Evolutionary conservation across 139 green algal genomes (phyloP), one percentile per base, ranked within the genome.

Genomic region (Chlorella vulgaris): DNA sequence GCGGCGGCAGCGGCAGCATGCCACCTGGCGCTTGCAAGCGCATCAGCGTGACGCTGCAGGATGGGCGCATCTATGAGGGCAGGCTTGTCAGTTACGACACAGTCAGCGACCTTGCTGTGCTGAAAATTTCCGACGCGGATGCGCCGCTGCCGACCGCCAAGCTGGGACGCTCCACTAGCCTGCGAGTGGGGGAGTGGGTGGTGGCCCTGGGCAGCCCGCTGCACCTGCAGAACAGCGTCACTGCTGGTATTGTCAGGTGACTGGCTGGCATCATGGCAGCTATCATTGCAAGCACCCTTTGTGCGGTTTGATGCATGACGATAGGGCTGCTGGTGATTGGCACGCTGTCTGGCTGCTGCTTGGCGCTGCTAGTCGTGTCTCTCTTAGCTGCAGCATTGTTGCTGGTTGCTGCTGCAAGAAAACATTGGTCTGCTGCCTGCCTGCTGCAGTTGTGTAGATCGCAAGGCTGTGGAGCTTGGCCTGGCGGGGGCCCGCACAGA

Each of bases 131-230:
- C 6, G 82, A 91, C 29, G 55, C n/a, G 0, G 76, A 81, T 19
- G 75, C 85, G 38, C 78, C 81, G 50, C 80, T 96, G 76, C 92
- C 92, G 1, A 28, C 31, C 13, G 86, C 76, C 0, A 69, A 75
- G 38, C 78, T 96, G 60, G 74, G 76, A 36, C 68, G 58, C 50
- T 89, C 78, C 8, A 42, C 69, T 1, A 31, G 69, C 18, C 85
- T 96, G 76, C 75, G 89, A 19, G 89, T 90, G 28, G 93, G 93
- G 8, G 91, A 95, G 82, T 96, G 91, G 91, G 90, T 96, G 29
- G 82, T 96, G 36, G 92, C 93, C 10, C 87, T 96, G 74, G 93
- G 93, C 68, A 89, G 70, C 69, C 93, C 93, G 7, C 87, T 95
- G 73, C 87, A 93, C 81, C 85, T 96, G 55, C 86, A 89, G 40